Evolutionary conservation across 2,329 filamentous ascomycete genomes (phyloP), one percentile per base, ranked within the genome.

Genomic region (Fusarium guadeloupense): DNA sequence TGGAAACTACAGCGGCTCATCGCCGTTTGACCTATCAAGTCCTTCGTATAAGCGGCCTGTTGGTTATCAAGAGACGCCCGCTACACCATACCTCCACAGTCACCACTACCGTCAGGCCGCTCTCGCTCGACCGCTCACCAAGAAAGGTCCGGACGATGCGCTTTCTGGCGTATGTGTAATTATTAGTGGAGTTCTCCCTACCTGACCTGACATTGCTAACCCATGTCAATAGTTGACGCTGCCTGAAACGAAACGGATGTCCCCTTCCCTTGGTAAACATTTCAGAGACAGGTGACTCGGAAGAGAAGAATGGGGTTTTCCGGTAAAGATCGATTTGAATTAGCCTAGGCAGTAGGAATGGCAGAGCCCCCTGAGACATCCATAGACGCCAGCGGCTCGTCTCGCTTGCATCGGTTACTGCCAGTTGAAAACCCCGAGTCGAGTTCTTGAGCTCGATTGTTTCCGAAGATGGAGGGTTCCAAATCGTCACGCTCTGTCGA

Each of bases 191-290:
- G 19, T n/a, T 52, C 41, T 52, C 48, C 46, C 37, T 62, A 25
- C 45, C 20, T 55, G 35, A 43, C 48, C 51, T 62, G 55, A 48
- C 50, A 38, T 59, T 35, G 28, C 21, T 20, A n/a, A 48, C 23
- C 62, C 62, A 59, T 51, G 54, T 34, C 42, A 31, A 39, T 61
- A 35, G 25, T 39, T 59, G 58, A 65, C 49, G 63, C 62, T 63
- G 44, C 54, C 62, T 65, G 62, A 65, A 65, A 65, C 62, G 62
- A 65, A 66, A 66, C 62, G 46, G 20, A n/a, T 44, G 25, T 30
- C 42, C 40, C 19, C 21, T 46, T 30, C 40, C 19, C 21, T 46
- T 30, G 16, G 63, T 53, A 65, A 66, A 65, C 48, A 59, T 40
- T 58, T 64, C 45, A 54, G 37, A 40, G 38, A 47, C 39, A 50